Evolutionary conservation across 352 stramenopile genomes (phyloP).

Genomic region (Globisporangium nagaii): DNA sequence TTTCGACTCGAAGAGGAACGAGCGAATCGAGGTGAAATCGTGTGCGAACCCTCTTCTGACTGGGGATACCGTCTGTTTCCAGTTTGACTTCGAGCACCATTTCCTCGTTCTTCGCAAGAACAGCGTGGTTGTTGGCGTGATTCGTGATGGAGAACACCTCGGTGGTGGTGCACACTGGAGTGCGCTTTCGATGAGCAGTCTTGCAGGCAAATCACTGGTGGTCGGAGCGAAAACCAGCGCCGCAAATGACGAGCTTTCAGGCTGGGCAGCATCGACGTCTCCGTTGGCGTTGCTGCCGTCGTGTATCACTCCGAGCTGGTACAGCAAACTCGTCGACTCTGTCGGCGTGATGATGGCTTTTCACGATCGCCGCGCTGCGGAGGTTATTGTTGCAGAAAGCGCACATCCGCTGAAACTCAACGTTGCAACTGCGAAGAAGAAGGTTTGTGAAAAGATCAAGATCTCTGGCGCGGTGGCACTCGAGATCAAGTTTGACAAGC

Average conservation of each 20-base stretch:
- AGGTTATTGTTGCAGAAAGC: slow-evolving; percentile 47
- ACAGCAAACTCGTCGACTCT: slow-evolving; percentile 51
- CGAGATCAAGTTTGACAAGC: slow-evolving; percentile 65
- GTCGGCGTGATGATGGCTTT: slow-evolving; percentile 58
- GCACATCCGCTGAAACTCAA: slow-evolving; percentile 26
- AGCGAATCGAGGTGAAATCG: slow-evolving; percentile 10
- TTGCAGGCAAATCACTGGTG: background rate
- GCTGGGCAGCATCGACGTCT: slow-evolving; percentile 18
- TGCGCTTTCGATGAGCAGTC: background rate
- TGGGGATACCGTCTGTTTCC: slow-evolving; percentile 34
- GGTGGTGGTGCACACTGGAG: background rate
- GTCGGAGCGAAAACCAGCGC: background rate
- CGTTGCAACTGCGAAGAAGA: background rate
- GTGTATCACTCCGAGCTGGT: slow-evolving; percentile 41
- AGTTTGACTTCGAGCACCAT: slow-evolving; percentile 29
- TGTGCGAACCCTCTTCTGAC: slow-evolving; percentile 21
- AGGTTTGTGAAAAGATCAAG: slow-evolving; percentile 16
- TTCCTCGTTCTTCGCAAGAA: slow-evolving; percentile 40
- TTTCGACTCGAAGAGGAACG: background rate
- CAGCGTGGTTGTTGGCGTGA: slow-evolving; percentile 13
- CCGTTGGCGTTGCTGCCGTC: slow-evolving; percentile 27
- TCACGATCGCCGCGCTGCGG: slow-evolving; percentile 22
- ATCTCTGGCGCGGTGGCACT: slow-evolving; percentile 51
- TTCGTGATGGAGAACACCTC: slow-evolving; percentile 5
- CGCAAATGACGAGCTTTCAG: background rate